phyloP scores from a whole-genome alignment of 2,329 filamentous ascomycete species.

The Plenodomus tracheiphilus region DNA sequence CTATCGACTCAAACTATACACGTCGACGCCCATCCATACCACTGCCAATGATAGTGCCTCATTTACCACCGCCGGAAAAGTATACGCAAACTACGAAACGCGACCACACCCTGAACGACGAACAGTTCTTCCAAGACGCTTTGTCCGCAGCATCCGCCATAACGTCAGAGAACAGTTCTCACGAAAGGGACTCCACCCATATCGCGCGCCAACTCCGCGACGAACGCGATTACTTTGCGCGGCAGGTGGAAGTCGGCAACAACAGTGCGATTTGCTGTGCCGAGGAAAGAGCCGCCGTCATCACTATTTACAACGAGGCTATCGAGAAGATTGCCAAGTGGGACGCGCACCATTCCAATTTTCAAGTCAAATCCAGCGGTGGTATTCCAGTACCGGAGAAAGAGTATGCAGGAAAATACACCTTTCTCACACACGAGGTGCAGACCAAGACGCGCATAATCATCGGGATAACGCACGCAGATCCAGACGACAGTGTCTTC shows the following conservation, averaged over 20 bases:
- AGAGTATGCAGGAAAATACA: neutral
- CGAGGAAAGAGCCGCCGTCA: conserved; percentile 8
- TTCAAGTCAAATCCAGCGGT: neutral
- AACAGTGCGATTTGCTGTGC: conserved; percentile 1
- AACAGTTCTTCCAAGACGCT: too few relatives aligned
- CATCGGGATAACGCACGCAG: conserved; percentile 4
- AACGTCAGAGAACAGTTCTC: too few relatives aligned
- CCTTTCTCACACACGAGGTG: conserved; percentile 6
- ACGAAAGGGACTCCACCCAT: too few relatives aligned
- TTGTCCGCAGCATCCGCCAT: neutral
- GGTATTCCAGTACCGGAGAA: neutral
- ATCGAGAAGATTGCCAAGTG: neutral
- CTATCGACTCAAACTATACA: too few relatives aligned
- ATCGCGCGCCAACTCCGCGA: neutral
- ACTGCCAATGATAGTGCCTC: too few relatives aligned
- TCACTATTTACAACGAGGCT: conserved; percentile 12
- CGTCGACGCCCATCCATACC: too few relatives aligned
- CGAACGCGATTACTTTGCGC: conserved; percentile 4
- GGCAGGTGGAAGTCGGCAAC: neutral
- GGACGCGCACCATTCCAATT: neutral
- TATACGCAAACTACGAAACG: too few relatives aligned
- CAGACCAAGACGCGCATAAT: conserved; percentile 10
- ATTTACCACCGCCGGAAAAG: too few relatives aligned
- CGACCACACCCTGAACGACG: too few relatives aligned
- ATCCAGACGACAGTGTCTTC: conserved; percentile 12